Evolutionary conservation across 1,139 yeast genomes (phyloP), one percentile per base, ranked within the genome.

Genomic region (Hanseniaspora gamundiae): DNA sequence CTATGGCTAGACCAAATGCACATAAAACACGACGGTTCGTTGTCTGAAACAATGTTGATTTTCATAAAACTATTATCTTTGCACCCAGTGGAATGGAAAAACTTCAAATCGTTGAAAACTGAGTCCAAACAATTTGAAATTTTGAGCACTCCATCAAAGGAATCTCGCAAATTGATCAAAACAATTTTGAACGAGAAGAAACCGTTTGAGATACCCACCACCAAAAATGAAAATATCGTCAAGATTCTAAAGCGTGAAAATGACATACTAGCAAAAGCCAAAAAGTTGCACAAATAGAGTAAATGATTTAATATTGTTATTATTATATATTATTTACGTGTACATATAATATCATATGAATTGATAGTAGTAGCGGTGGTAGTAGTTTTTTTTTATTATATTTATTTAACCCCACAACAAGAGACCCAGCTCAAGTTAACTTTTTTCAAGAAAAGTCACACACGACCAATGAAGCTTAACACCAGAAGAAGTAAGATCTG

Each of bases 171-270:
- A 29, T 21, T 44, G 16, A 20, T 44, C 7, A 38, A 41, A n/a
- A 41, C 17, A 2, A 38, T 41, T 5, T 8, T 44, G 11, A 17
- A 22, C 21, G 40, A 41, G 19, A 44, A 44, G 26, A 27, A 27
- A 13, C 19, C 41, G 14, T 41, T 41, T 11, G 35, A 35, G 22
- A 38, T 44, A 8, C 46, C 46, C 20, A 41, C 40, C 29, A 35
- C 41, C 10, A 21, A 40, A 24, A 40, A 31, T 11, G 21, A 29
- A 13, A 39, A 41, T n/a, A 41, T 44, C 5, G 31, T 21, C 13
- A 44, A 41, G 9, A 31, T 41, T 14, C 22, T 44, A 9, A 14
- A 40, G 16, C 41, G 41, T 22, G 46, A 44, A 24, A 44, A 44
- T 9, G 43, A 27, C 8, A 40, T 44, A 4, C 38, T 44, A 11